Conservation (phyloP, 192 early-diverging fungal genomes). For the Chytriomyces sp. region DNA sequence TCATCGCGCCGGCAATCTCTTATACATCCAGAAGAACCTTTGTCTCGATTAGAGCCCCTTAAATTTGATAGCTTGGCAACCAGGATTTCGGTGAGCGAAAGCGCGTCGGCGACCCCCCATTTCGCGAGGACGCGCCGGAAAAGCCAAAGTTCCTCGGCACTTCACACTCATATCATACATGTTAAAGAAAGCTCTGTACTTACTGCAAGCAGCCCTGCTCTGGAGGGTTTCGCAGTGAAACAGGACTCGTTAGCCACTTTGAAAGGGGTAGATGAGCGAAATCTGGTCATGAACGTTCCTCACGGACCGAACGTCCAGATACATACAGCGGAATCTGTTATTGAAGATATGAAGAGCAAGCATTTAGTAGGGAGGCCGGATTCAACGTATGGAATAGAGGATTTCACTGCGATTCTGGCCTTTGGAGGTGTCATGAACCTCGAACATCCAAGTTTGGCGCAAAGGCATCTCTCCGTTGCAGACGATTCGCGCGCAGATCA, state of each 20-base stretch:
- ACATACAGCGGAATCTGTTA: not conserved
- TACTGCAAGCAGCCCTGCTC: no score
- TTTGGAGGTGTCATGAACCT: slow-evolving; percentile 31
- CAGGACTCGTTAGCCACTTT: no score
- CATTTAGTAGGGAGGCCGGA: not conserved
- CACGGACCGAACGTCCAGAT: not conserved
- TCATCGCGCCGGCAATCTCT: not conserved
- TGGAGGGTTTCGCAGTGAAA: no score
- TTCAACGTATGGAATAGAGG: slow-evolving; percentile 27
- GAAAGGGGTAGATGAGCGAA: no score
- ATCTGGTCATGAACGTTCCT: no score
- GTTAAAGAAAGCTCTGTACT: no score
- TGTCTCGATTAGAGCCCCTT: not conserved
- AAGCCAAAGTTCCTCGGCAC: no score
- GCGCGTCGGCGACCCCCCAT: no score
- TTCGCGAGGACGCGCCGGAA: no score
- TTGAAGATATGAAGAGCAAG: not conserved
- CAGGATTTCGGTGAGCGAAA: no score
- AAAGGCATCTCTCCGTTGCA: not conserved
- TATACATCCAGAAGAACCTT: not conserved
- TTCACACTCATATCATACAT: no score
- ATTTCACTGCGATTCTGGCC: slow-evolving; percentile 28
- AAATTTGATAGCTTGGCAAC: no score
- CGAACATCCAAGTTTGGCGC: slow-evolving; percentile 11
- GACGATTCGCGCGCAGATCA: not conserved